phyloP scores from a whole-genome alignment of 345 rosid species.

The Rhodamnia rubescens region DNA sequence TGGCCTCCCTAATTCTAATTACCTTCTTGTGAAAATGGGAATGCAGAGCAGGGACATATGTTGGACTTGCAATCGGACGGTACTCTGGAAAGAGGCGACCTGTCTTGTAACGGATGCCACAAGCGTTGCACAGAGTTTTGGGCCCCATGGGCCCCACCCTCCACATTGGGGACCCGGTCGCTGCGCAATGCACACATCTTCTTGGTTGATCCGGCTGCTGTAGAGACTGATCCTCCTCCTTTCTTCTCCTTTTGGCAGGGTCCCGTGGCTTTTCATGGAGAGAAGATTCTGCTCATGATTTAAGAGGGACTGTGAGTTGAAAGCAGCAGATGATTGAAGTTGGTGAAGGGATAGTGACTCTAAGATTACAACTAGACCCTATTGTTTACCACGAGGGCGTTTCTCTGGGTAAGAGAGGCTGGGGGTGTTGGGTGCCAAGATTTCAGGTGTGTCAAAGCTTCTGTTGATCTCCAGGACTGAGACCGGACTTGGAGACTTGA shows the following conservation, averaged over 20 bases:
- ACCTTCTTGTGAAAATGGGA: conserved; percentile 98
- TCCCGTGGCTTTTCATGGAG: background rate
- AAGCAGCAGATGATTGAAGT: background rate
- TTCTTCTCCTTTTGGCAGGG: background rate
- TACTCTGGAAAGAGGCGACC: conserved; percentile 97
- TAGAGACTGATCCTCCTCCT: background rate
- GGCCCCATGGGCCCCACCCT: conserved; percentile 97
- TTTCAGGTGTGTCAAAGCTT: background rate
- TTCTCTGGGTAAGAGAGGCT: background rate
- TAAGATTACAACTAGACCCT: background rate
- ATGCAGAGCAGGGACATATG: conserved; percentile 75
- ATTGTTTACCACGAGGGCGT: background rate
- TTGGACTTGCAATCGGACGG: conserved; percentile 93
- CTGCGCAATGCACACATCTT: conserved; percentile 91
- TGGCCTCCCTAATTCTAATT: conserved; percentile 54
- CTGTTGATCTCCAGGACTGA: background rate
- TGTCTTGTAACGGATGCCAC: conserved; percentile 88
- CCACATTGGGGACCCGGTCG: conserved; percentile 96
- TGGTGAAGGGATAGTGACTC: background rate
- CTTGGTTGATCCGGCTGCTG: conserved; percentile 7
- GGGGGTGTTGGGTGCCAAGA: background rate
- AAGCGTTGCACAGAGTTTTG: conserved; percentile 96
- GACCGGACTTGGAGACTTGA: background rate
- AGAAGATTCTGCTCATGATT: background rate
- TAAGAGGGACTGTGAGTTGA: background rate